A percentile compares a stretch with the other conserved stretches of the same genome.
Conservation (phyloP, 2,329 filamentous ascomycete species). For the Neopestalotiopsis clavispora region DNA sequence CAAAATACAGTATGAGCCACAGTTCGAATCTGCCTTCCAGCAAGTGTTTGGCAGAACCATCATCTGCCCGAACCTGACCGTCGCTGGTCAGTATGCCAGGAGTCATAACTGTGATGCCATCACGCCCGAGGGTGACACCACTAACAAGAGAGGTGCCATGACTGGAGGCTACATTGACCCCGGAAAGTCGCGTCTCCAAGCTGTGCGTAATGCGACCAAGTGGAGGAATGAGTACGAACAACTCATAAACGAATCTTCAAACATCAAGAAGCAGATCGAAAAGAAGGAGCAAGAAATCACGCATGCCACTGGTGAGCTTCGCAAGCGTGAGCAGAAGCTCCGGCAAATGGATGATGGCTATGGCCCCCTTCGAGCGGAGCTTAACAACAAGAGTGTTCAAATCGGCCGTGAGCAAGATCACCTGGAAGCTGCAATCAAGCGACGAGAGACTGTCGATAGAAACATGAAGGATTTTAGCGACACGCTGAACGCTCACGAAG, state of each 20-base stretch:
- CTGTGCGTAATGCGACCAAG: conserved; percentile 74
- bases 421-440: conserved; percentile 70
- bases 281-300: conserved; percentile 89
- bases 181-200: conserved; percentile 83
- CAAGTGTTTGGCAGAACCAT: conserved; percentile 97
- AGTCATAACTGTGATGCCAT: conserved; percentile 93
- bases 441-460: conserved; percentile 72
- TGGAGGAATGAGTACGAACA: conserved; percentile 77
- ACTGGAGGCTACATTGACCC: conserved; percentile 94
- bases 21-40: conserved; percentile 84
- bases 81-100: conserved; percentile 89
- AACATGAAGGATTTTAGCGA: conserved; percentile 79
- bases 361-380: conserved; percentile 77
- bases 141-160: conserved; percentile 93
- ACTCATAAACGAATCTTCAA: conserved; percentile 65
- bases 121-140: conserved; percentile 91
- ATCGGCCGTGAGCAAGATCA: conserved; percentile 75
- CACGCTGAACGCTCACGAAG: conserved; percentile 76
- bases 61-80: conserved; percentile 86
- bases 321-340: conserved; percentile 80
- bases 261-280: conserved; percentile 74
- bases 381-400: conserved; percentile 75
- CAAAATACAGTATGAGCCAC: conserved; percentile 79
- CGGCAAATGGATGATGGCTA: conserved; percentile 82
- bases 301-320: conserved; percentile 78